A percentile compares a stretch with the other conserved stretches of the same genome.
These are phyloP conservation scores for Candida namnaoensis DNA, from an alignment of 805 yeast genomes.

Conservation along the genomic window DNA sequence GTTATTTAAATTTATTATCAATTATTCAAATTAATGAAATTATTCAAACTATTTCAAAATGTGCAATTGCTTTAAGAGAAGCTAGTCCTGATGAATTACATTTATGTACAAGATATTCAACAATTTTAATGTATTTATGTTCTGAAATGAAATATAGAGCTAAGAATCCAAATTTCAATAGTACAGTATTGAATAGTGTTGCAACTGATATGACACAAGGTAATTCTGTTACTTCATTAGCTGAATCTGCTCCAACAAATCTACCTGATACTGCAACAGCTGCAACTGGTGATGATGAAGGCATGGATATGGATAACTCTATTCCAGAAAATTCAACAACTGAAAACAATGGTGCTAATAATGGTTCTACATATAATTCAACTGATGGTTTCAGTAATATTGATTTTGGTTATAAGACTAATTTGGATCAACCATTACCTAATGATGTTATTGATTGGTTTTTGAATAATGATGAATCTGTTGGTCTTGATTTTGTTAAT, in stretches of 20 bases:
- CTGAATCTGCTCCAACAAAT: neutral
- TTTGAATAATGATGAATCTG: slow-evolving; percentile 31
- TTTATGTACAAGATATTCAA: slow-evolving; percentile 70
- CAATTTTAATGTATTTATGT: slow-evolving; percentile 66
- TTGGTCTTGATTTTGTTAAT: slow-evolving; percentile 55
- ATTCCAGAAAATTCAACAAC: neutral
- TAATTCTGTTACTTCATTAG: neutral
- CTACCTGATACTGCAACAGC: neutral
- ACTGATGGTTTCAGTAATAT: neutral
- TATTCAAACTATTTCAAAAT: slow-evolving; percentile 53
- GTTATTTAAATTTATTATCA: slow-evolving; percentile 44
- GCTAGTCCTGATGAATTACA: slow-evolving; percentile 89
- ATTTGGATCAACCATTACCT: slow-evolving; percentile 11
- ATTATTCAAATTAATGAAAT: slow-evolving; percentile 68
- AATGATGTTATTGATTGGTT: slow-evolving; percentile 42
- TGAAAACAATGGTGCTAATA: neutral
- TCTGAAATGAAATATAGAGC: slow-evolving; percentile 57
- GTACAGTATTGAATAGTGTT: neutral
- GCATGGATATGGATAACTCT: no score
- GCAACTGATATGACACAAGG: neutral
- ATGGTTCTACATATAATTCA: no score
- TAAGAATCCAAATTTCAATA: slow-evolving; percentile 6
- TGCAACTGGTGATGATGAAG: no score
- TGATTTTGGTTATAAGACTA: slow-evolving; percentile 15
- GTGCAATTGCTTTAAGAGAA: slow-evolving; percentile 68